Evolutionary conservation across 305 asterid genomes (phyloP), one percentile per base, ranked within the genome.

Genomic region (Ajuga reptans): DNA sequence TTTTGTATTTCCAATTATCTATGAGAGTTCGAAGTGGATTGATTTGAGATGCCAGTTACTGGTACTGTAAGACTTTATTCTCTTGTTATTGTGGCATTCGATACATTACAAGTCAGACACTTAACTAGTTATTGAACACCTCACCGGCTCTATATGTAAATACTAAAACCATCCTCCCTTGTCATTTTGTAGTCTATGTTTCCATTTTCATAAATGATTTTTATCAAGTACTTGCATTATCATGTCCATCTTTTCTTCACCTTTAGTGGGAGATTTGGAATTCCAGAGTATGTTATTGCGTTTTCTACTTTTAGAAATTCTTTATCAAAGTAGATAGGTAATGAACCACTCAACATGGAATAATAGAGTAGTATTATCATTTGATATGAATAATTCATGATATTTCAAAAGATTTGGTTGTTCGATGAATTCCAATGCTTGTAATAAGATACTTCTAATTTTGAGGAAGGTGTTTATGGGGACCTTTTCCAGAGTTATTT

Each of bases 21-120:
- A 9, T 54, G 18, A 50, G 39, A 56, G 17, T 46, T 37, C 34
- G 0, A 9, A 34, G 14, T 64, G 42, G 43, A 56, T 10, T n/a
- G 21, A 52, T 65, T 36, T 36, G 52, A 36, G 69, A 17, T 56
- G 27, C 73, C 63, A 57, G 9, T 21, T 46, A 72, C 47, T n/a
- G 54, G 68, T 46, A 47, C 47, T 57, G 68, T 24, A 34, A 43
- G 67, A 54, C 36, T 18, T 49, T 37, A 4, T 37, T 37, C 72
- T 50, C 45, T 39, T 24, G 15, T 10, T 17, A 12, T n/a, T 41
- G 41, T 67, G 49, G 12, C 39, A 21, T 36, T 39, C 21, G 72
- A 33, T 50, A 37, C 39, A 41, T 18, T 53, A 54, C 5, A 39
- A 39, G 36, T 68, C 33, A 68, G 45, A 17, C 7, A 21, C 33